Base-by-base conservation (phyloP, 1,139 yeast species). In the Pichia cactophila region DNA sequence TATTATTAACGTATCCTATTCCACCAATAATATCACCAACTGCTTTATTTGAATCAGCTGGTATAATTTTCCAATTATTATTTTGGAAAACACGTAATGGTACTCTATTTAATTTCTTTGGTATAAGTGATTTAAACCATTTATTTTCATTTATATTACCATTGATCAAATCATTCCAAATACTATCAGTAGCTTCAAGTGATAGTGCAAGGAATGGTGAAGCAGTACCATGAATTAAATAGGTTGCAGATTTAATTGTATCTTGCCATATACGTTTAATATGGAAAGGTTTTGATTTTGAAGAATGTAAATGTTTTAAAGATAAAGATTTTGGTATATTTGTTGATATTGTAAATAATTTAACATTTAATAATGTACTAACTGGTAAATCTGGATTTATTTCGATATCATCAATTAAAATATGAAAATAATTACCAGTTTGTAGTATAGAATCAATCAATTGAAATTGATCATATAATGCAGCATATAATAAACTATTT, bases 1-100 rank as follows among this genome's bases (percentile, higher is more conserved):
- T 73, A 0, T 96, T 96, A 50, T 87, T 95, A 16, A 43, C 41
- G n/a, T 26, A 41, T 9, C 12, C 41, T 23, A 38, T 23, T 35
- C 31, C 10, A 35, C 33, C 33, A 40, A 29, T 31, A 14, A 36
- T 11, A 26, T 38, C 5, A 16, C 23, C 6, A 26, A 44, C 36
- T 3, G 12, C 6, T 10, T 36, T 14, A 12, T 44, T 33, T 16
- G 40, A 8, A 28, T 31, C 12, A 31, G 35, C 16, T 11, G 35
- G 35, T 35, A 35, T 9, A 8, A 35, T 8, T 9, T 38, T 9
- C 41, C 41, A 38, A 23, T 20, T 23, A 38, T 38, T 7, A 38
- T 39, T 41, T 16, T n/a, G 16, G 12, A 48, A 42, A 36, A 51
- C 14, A 26, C 43, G 37, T 5, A 51, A 20, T 7, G 55, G 54